Evolutionary conservation across 2,329 filamentous ascomycete genomes (phyloP), one percentile per base, ranked within the genome.

Genomic region (Diaporthe longicolla): DNA sequence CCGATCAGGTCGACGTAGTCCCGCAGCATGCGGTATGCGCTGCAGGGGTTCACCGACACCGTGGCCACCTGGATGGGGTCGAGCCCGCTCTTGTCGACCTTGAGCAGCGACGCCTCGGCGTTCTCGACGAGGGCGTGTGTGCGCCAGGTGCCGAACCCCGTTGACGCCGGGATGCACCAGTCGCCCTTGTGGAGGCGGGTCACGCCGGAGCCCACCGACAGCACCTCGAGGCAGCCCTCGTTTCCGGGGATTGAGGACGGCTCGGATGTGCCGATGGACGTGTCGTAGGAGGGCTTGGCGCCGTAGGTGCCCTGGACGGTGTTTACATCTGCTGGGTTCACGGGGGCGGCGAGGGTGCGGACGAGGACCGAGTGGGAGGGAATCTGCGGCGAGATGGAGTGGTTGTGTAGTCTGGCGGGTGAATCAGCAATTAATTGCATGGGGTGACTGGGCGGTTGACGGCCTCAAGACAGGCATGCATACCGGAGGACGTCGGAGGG

Each of bases 251-350:
- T 90, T 1, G 94, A 94, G 10, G 93, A 90, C 3, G 95, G 95
- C 32, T 91, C 87, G 0, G 91, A 78, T 0, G 95, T 98, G 73
- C 95, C 94, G 71, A 99, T 90, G 1, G 90, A 84, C 8, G 91
- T 92, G 24, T 91, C 92, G 84, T 97, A 95, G 58, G 89, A 86
- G 0, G 95, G 95, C 82, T 95, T 95, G 59, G 92, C 92, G 76
- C 96, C 96, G 85, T 99, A 99, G 5, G 96, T 95, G 77, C 97
- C 97, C 87, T 99, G 97, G 80, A 99, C 94, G 80, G 96, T 96
- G 87, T 99, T 99, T 83, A 99, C 94, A 85, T 99, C 97, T 80
- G 97, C 95, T 32, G 97, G 97, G 86, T 99, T 99, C 83, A 99
- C 94, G 73, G 97, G 95, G 0, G 95, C 92, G 43, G 95, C 94